These are phyloP conservation scores for Vararia minispora DNA, from an alignment of 768 basidiomycete genomes.

Conservation along the genomic window DNA sequence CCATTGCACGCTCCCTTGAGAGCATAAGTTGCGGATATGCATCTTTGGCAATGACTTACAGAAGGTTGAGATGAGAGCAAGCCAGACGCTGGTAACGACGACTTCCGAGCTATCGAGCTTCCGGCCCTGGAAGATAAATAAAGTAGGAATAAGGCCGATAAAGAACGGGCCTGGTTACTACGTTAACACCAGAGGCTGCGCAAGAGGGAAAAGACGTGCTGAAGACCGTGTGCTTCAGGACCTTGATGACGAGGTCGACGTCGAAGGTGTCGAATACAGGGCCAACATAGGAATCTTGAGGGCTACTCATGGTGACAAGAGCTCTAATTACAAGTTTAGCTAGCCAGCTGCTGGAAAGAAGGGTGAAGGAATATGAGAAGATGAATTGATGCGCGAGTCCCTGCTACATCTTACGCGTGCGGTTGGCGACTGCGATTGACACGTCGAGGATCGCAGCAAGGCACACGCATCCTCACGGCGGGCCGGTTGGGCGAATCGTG, in stretches of 20 bases:
- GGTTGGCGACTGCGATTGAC: no score
- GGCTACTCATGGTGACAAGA: no score
- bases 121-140: conserved; percentile 63
- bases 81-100: conserved; percentile 41
- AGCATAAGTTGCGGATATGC: conserved; percentile 1
- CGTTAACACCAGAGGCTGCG: not conserved
- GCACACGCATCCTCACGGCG: no score
- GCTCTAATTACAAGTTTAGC: no score
- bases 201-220: conserved; percentile 35
- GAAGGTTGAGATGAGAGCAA: conserved; percentile 44
- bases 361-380: no score
- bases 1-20: conserved; percentile 61
- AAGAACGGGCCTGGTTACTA: conserved; percentile 69
- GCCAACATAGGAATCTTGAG: no score
- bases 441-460: no score
- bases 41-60: conserved; percentile 37
- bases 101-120: conserved; percentile 41
- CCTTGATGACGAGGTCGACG: conserved; percentile 70
- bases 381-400: no score
- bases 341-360: no score
- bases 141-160: conserved; percentile 65
- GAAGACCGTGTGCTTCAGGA: conserved; percentile 67
- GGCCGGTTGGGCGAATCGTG: no score
- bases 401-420: no score
- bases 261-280: conserved; percentile 63